Evolutionary conservation across 805 yeast genomes (phyloP), one percentile per base, ranked within the genome.

Genomic region (Pichia phayaonensis): DNA sequence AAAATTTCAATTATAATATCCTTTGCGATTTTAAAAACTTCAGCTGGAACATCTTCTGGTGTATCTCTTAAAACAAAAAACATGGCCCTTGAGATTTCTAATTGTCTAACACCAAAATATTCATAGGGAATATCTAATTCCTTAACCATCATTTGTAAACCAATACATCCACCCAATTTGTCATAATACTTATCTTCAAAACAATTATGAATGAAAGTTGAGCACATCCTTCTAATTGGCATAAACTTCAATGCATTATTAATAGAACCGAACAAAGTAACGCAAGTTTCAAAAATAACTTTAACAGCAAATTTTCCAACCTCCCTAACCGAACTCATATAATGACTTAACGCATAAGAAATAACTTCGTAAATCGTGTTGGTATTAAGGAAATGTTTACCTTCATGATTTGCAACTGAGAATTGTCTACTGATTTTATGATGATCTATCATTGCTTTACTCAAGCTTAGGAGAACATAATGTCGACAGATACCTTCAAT

Each of bases 21-120:
- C 54, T 81, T 79, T 0, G 98, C 96, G 51, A 80, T 76, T 2
- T 76, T 77, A 40, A 89, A 74, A 15, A 92, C 95, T 54, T 77
- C 81, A 44, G 80, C 75, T 0, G 98, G 97, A 2, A 92, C 94
- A 44, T 90, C 95, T 2, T 81, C 75, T 0, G 96, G 90, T 0
- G 95, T 84, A 60, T 94, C 99, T 61, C 95, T 79, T 54, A 92
- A 71, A 3, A 92, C 95, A 67, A 90, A 95, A 56, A 92, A 81
- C 65, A 94, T 77, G 0, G 97, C 89, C 44, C 96, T 77, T 2
- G 88, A 81, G 34, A 94, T 73, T 62, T 94, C 98, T 57, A 86
- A 76, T 61, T 90, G 96, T 38, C 92, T 77, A 43, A 80, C 77
- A 49, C 78, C 76, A 61, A 92, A 81, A 82, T 96, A 90, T 2